Conservation (phyloP, 108 stramenopile genomes). For the Cyclostephanos invisitatus region DNA sequence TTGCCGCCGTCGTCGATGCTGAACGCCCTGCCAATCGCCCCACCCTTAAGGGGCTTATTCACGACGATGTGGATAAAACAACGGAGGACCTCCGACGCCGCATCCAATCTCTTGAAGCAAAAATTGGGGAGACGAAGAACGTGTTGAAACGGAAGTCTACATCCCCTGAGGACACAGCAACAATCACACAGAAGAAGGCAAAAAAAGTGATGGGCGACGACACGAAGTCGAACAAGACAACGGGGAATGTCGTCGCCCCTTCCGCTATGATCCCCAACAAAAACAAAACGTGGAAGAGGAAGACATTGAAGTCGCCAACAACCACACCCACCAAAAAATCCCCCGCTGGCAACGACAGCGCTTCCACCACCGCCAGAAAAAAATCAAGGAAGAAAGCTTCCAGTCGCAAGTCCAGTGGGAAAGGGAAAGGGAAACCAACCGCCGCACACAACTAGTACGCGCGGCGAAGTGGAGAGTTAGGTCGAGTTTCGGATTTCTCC, state of each 20-base stretch:
- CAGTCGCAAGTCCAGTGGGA: constrained; percentile 8
- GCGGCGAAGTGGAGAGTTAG: background rate
- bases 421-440: background rate
- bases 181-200: background rate
- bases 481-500: constrained; percentile 8
- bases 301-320: too few species aligned
- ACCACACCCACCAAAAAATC: background rate
- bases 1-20: background rate
- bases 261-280: background rate
- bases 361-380: background rate
- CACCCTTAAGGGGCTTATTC: background rate
- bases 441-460: background rate
- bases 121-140: background rate
- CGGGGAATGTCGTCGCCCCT: background rate
- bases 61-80: background rate
- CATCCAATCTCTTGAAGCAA: background rate
- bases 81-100: background rate
- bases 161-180: background rate
- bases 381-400: background rate
- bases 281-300: background rate
- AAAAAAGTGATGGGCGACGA: background rate
- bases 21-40: background rate
- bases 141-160: background rate
- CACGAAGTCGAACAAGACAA: constrained; percentile 2
- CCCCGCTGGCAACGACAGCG: background rate